These are phyloP conservation scores for Kalanchoe fedtschenkoi DNA, from an alignment of 164 flowering plant genomes.

Conservation along the genomic window DNA sequence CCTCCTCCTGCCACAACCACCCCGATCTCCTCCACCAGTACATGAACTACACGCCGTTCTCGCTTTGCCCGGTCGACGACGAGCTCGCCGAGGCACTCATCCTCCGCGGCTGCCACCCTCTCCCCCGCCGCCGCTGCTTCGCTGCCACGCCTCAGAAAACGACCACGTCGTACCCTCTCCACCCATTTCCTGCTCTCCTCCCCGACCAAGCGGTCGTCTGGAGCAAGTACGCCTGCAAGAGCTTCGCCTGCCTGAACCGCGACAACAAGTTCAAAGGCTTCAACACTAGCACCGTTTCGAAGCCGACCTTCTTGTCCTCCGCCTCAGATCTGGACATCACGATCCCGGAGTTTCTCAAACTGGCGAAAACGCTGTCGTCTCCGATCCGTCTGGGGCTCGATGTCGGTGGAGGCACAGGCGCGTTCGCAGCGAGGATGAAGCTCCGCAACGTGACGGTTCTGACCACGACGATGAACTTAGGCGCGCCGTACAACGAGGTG, in stretches of 20 bases:
- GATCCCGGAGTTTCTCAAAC: slow-evolving; percentile 34
- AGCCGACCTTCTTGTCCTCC: background rate
- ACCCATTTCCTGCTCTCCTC: slow-evolving; percentile 37
- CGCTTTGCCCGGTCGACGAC: slow-evolving; percentile 51
- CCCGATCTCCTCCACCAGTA: slow-evolving; percentile 69
- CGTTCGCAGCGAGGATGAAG: slow-evolving; percentile 82
- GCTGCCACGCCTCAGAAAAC: slow-evolving; percentile 33
- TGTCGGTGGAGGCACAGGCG: slow-evolving; percentile 80
- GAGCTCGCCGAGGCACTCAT: slow-evolving; percentile 58
- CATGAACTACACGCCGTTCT: slow-evolving; percentile 75
- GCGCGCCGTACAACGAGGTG: slow-evolving; percentile 63
- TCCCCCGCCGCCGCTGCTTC: slow-evolving; percentile 93
- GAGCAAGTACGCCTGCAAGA: slow-evolving; percentile 40
- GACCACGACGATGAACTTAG: slow-evolving; percentile 79
- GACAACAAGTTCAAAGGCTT: slow-evolving; percentile 36
- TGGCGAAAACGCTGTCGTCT: slow-evolving; percentile 27
- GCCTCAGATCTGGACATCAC: slow-evolving; percentile 52
- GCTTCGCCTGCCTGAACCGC: slow-evolving; percentile 36
- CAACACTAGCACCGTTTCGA: slow-evolving; percentile 16
- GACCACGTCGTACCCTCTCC: slow-evolving; percentile 25
- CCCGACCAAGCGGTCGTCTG: slow-evolving; percentile 47
- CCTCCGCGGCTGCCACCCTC: slow-evolving; percentile 87
- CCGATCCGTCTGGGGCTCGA: slow-evolving; percentile 66
- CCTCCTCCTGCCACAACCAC: slow-evolving; percentile 68
- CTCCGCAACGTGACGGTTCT: slow-evolving; percentile 54